Conservation (phyloP, 2,329 filamentous ascomycete genomes). For the Cercospora janseana region DNA sequence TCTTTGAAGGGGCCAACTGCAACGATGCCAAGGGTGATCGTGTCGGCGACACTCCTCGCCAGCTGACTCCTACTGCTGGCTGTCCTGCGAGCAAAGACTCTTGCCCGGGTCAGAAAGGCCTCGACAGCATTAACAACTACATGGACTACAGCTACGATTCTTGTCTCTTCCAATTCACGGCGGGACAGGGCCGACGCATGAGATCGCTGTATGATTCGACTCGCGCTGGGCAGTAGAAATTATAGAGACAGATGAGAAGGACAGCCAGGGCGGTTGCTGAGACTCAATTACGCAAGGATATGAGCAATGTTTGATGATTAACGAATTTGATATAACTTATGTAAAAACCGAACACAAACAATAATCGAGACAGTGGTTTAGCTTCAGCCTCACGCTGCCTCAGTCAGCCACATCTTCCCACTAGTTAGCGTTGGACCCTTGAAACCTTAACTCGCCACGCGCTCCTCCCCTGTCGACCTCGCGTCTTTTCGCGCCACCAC, state of each 20-base stretch:
- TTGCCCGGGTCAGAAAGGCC: constrained; percentile 45
- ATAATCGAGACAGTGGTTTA: too few relatives aligned
- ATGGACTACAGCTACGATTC: constrained; percentile 45
- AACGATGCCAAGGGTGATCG: constrained; percentile 32
- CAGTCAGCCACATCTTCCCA: too few relatives aligned
- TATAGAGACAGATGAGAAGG: too few relatives aligned
- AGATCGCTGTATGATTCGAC: constrained; percentile 8
- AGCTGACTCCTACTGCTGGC: constrained; percentile 44
- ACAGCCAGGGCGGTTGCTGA: too few relatives aligned
- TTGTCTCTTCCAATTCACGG: constrained; percentile 17
- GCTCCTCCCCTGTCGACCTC: constrained; percentile 6
- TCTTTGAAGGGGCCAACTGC: constrained; percentile 30
- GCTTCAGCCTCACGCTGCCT: too few relatives aligned
- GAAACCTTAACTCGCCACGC: constrained; percentile 2
- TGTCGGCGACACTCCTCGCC: constrained; percentile 40
- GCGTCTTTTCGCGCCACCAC: constrained; percentile 12
- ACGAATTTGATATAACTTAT: not conserved
- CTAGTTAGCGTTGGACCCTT: not conserved
- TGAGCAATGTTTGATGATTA: too few relatives aligned
- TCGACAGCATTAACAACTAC: constrained; percentile 54
- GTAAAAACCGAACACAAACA: too few relatives aligned
- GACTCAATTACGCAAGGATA: too few relatives aligned
- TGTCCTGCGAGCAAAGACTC: constrained; percentile 50
- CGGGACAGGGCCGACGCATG: constrained; percentile 14
- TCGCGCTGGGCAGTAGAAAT: not conserved